Conservation (phyloP, 345 rosid genomes). For the Eucalyptus coolabah region DNA sequence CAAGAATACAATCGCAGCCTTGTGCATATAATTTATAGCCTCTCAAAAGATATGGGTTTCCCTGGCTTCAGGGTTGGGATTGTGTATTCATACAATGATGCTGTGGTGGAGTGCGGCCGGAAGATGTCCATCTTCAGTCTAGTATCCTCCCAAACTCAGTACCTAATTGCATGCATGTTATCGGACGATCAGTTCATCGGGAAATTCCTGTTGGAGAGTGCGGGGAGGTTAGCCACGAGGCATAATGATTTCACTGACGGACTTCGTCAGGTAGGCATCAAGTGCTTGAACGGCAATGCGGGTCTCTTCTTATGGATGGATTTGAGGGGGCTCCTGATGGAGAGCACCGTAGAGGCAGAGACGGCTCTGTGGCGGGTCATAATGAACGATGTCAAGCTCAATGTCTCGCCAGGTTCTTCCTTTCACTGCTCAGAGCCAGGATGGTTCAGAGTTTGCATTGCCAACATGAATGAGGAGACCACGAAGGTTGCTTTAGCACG, state of each 20-base stretch:
- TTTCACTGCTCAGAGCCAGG: slow-evolving; percentile 83
- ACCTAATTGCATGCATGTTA: slow-evolving; percentile 65
- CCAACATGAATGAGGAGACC: slow-evolving; percentile 75
- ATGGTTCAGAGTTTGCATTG: slow-evolving; percentile 93
- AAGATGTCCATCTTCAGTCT: slow-evolving; percentile 96
- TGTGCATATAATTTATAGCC: slow-evolving; percentile 71
- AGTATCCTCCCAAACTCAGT: slow-evolving; percentile 83
- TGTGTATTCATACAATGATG: slow-evolving; percentile 77
- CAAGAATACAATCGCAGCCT: slow-evolving; percentile 31
- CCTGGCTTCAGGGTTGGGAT: slow-evolving; percentile 91
- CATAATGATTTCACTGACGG: slow-evolving; percentile 33
- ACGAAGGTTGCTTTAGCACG: slow-evolving; percentile 68
- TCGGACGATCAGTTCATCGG: slow-evolving; percentile 66
- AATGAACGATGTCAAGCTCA: slow-evolving; percentile 71
- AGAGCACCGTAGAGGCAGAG: slow-evolving; percentile 42
- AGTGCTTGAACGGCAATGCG: slow-evolving; percentile 58
- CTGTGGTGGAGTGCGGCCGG: slow-evolving; percentile 55
- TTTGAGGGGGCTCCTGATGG: slow-evolving; percentile 40
- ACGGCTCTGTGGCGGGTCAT: slow-evolving; percentile 57
- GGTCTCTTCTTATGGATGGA: slow-evolving; percentile 92
- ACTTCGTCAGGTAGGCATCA: slow-evolving; percentile 41
- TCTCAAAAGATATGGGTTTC: slow-evolving; percentile 95
- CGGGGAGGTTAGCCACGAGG: slow-evolving; percentile 36
- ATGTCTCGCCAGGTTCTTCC: slow-evolving; percentile 83
- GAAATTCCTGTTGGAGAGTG: slow-evolving; percentile 40